Conservation (phyloP, 2,329 filamentous ascomycete species). For the Colletotrichum scovillei region DNA sequence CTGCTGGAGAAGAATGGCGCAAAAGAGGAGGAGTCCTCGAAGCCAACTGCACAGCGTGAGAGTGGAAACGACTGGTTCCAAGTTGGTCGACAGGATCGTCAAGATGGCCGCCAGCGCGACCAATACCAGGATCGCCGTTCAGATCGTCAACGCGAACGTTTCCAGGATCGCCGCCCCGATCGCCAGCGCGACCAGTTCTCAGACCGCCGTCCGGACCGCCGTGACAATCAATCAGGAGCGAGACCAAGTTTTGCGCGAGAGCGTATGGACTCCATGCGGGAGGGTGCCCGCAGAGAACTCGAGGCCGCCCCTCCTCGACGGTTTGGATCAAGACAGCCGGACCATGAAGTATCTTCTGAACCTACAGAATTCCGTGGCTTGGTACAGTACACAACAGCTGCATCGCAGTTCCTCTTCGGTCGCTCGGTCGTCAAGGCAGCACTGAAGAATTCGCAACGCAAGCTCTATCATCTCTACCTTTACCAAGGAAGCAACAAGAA, state of each 20-base stretch:
- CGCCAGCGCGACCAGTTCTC: neutral
- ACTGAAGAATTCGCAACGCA: slow-evolving; percentile 72
- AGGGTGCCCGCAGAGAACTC: slow-evolving; percentile 11
- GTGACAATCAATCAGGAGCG: neutral
- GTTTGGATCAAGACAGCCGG: neutral
- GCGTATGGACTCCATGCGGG: slow-evolving; percentile 10
- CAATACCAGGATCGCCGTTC: neutral
- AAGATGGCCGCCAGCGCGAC: neutral
- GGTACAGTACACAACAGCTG: slow-evolving; percentile 77
- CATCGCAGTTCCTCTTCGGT: slow-evolving; percentile 93
- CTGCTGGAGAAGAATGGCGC: slow-evolving; percentile 28
- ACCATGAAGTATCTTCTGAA: neutral
- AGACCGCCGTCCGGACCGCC: neutral
- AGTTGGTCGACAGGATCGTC: neutral
- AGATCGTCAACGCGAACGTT: neutral
- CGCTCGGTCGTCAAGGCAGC: slow-evolving; percentile 84
- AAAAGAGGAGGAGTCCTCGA: neutral
- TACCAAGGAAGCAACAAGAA: slow-evolving; percentile 69
- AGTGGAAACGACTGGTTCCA: neutral
- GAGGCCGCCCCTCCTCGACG: neutral
- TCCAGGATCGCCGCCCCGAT: neutral
- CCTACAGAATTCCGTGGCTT: slow-evolving; percentile 33
- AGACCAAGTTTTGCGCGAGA: neutral
- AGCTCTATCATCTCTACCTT: slow-evolving; percentile 87
- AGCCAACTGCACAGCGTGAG: neutral